Evolutionary conservation across 345 rosid species (phyloP).

Genomic region (Turnera subulata): DNA sequence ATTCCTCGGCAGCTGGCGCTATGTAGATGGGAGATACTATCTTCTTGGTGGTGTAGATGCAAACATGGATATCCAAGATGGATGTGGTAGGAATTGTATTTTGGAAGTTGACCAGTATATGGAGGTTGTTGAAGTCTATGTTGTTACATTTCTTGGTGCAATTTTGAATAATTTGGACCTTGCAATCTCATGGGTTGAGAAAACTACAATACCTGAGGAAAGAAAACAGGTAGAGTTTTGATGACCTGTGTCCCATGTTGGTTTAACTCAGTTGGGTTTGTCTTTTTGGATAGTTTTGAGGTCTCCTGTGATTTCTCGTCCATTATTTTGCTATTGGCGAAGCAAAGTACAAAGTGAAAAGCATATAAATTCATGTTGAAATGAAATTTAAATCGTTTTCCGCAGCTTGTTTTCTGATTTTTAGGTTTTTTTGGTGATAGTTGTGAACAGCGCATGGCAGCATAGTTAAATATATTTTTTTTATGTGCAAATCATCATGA

Average conservation of each 20-base stretch:
- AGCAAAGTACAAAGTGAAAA: no score
- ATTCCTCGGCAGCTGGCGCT: conserved; percentile 64
- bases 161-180: conserved; percentile 40
- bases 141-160: conserved; percentile 53
- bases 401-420: no score
- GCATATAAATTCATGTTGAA: no score
- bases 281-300: background rate
- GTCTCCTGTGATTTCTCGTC: no score
- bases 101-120: conserved; percentile 51
- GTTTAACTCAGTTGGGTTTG: background rate
- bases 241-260: background rate
- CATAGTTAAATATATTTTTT: no score
- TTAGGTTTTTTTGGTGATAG: no score
- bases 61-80: conserved; percentile 21
- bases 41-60: conserved; percentile 28
- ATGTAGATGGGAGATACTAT: conserved; percentile 43
- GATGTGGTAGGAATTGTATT: conserved; percentile 23
- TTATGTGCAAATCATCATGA: background rate
- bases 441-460: no score
- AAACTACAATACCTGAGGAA: conserved; percentile 73
- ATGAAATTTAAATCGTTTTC: no score
- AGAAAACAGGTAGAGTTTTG: conserved; percentile 53
- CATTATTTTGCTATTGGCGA: no score
- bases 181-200: conserved; percentile 83
- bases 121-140: conserved; percentile 66